Evolutionary conservation across 2,329 filamentous ascomycete genomes (phyloP), one percentile per base, ranked within the genome.

Genomic region (Thelonectria olida): DNA sequence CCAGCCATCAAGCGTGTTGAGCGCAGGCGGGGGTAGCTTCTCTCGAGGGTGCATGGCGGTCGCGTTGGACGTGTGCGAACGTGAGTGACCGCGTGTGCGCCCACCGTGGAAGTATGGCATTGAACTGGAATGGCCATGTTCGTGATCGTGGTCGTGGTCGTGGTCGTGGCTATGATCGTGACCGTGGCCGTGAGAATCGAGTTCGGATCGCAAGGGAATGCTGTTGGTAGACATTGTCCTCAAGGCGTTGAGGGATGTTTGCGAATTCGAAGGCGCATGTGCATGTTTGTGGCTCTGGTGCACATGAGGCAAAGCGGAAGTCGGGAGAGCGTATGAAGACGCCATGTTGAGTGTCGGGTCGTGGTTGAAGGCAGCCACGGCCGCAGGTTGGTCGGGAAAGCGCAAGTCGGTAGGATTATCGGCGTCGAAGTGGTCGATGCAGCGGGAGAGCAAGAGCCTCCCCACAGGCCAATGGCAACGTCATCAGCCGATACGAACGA

Each of bases 321-420:
- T 80, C n/a, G 85, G 85, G 55, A 87, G 74, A 52, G 80, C 78
- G 71, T 85, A 87, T 20, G 85, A 82, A 36, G 84, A 82, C 61
- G 82, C 79, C 82, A 85, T 85, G 58, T 59, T 75, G 47, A 54
- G 23, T 31, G 49, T 45, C 34, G 45, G 22, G 9, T 51, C 51
- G 23, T 48, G 17, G 20, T 38, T 17, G 52, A 50, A 58, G 51
- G 42, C 58, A 23, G 54, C 41, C 48, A 6, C 45, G 19, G 20
- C 36, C 27, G 27, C 49, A 38, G 42, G 15, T 53, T 48, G 58
- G 28, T 60, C 58, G 34, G 22, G 34, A 22, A 39, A 28, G 52
- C 55, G 45, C 45, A 27, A 34, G 54, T 62, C 50, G 65, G 61
- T 61, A 48, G 56, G 58, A 58, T 54, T 71, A 63, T 65, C 61